Evolutionary conservation across 2,329 filamentous ascomycete species (phyloP).

Genomic region (Sporothrix humicola): DNA sequence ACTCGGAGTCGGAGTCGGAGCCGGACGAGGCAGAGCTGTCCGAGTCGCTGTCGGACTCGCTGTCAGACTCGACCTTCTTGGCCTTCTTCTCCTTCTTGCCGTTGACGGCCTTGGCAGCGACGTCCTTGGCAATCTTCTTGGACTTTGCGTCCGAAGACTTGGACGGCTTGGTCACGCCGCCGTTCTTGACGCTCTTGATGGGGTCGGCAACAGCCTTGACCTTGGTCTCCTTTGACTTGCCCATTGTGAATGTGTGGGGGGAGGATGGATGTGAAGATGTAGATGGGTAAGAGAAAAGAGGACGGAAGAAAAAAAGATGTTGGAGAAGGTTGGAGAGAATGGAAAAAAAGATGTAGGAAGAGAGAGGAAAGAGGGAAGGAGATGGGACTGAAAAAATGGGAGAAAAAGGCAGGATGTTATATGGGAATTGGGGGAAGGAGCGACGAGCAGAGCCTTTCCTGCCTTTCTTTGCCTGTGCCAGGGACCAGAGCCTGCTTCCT

Average conservation of each 20-base stretch:
- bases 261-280: background rate
- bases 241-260: conserved; percentile 57
- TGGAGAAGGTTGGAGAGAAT: background rate
- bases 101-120: conserved; percentile 57
- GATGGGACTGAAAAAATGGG: background rate
- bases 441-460: conserved; percentile 2
- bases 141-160: conserved; percentile 69
- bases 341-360: conserved; percentile 26
- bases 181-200: conserved; percentile 65
- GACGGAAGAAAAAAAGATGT: conserved; percentile 15
- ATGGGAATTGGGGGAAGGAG: conserved; percentile 25
- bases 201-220: conserved; percentile 57
- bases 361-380: conserved; percentile 22
- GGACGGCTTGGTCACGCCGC: conserved; percentile 69
- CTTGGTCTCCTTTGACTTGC: conserved; percentile 69
- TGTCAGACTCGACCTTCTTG: conserved; percentile 47
- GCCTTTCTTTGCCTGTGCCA: background rate
- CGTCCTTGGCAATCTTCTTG: conserved; percentile 69
- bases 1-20: conserved; percentile 40
- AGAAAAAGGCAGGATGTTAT: conserved; percentile 23
- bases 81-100: conserved; percentile 57
- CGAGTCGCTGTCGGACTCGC: conserved; percentile 34
- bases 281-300: background rate
- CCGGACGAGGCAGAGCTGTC: conserved; percentile 47
- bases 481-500: background rate